Evolutionary conservation across 2,329 filamentous ascomycete genomes (phyloP).

Genomic region (Pestalotiopsis sp.): DNA sequence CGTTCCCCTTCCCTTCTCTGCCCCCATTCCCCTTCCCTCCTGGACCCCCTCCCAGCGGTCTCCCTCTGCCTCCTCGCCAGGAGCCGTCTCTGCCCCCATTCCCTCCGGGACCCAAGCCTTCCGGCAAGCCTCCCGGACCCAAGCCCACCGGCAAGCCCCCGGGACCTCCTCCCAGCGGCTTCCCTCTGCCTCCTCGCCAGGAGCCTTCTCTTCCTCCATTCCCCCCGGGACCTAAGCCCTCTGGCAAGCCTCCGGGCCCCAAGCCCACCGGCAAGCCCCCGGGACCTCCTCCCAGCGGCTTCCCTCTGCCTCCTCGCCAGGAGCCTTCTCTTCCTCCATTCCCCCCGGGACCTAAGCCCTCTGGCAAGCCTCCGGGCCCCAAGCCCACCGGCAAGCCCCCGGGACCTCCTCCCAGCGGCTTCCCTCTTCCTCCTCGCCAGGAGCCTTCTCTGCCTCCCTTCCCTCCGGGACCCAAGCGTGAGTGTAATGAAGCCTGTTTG

Average conservation of each 20-base stretch:
- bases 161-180: background rate
- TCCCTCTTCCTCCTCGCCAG: background rate
- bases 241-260: background rate
- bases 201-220: background rate
- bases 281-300: background rate
- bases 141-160: background rate
- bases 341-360: background rate
- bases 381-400: background rate
- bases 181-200: too few relatives aligned
- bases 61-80: background rate
- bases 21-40: conserved; percentile 3
- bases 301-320: background rate
- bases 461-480: background rate
- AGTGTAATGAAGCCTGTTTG: too few relatives aligned
- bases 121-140: background rate
- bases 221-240: background rate
- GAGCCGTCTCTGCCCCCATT: background rate
- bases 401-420: background rate
- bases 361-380: background rate
- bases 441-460: background rate
- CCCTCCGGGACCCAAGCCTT: background rate
- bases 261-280: background rate
- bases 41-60: background rate
- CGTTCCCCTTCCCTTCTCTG: background rate
- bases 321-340: background rate